Conservation (phyloP, 208 protist genomes). For the Leishmania lainsoni region DNA sequence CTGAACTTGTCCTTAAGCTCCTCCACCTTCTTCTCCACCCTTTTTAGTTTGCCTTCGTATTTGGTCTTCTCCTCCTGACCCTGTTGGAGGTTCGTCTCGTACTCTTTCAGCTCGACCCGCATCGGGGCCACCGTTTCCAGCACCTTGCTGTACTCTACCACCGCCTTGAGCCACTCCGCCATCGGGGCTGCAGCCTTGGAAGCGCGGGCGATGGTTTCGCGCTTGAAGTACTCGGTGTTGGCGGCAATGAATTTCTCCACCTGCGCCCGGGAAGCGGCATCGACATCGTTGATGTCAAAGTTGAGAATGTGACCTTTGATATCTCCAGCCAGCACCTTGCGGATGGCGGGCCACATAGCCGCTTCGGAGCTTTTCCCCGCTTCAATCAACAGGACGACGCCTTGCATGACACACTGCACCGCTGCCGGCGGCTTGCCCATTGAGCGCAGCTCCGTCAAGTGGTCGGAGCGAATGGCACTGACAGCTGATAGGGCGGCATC, state of each 20-base stretch:
- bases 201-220: conserved; percentile 91
- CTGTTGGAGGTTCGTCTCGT: conserved; percentile 80
- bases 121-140: conserved; percentile 93
- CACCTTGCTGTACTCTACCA: conserved; percentile 96
- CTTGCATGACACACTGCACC: conserved; percentile 97
- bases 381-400: conserved; percentile 95
- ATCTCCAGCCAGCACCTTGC: conserved; percentile 92
- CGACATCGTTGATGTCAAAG: conserved; percentile 94
- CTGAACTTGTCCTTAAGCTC: conserved; percentile 93
- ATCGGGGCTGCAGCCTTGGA: conserved; percentile 96
- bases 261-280: conserved; percentile 52
- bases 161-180: conserved; percentile 97
- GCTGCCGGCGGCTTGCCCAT: conserved; percentile 95
- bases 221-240: conserved; percentile 94
- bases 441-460: conserved; percentile 96
- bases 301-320: conserved; percentile 96
- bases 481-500: conserved; percentile 94
- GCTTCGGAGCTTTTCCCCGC: conserved; percentile 72
- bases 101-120: conserved; percentile 79
- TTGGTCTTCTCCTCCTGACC: conserved; percentile 89
- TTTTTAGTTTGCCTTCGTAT: conserved; percentile 85
- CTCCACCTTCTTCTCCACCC: conserved; percentile 94
- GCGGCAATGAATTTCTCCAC: conserved; percentile 90
- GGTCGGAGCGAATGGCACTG: conserved; percentile 91
- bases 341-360: conserved; percentile 93